Percentiles rank a stretch among this genome's conserved stretches.
These are phyloP conservation scores for Glomus cerebriforme DNA, from an alignment of 192 early-diverging fungal genomes.

Conservation along the genomic window DNA sequence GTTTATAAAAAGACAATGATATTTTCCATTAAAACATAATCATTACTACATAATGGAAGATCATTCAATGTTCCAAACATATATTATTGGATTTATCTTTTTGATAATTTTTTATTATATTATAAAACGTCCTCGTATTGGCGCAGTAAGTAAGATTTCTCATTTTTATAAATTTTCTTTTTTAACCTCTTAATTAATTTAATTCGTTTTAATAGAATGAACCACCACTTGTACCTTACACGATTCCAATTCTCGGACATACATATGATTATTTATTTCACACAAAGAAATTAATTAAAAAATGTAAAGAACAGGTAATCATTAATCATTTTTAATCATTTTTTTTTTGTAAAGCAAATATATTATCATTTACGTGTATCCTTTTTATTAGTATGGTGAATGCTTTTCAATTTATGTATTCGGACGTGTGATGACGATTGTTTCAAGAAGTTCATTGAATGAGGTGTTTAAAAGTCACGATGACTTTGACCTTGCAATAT, in stretches of 20 bases:
- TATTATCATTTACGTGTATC: background rate
- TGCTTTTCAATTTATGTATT: constrained; percentile 20
- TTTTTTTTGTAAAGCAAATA: background rate
- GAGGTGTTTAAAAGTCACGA: background rate
- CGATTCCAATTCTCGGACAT: constrained; percentile 22
- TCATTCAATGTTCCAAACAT: no score
- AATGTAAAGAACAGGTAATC: constrained; percentile 5
- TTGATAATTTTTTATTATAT: no score
- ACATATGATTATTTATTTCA: background rate
- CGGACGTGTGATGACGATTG: background rate
- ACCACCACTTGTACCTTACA: constrained; percentile 7
- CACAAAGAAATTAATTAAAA: background rate
- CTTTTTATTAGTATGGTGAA: constrained; percentile 6
- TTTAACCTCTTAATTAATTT: no score
- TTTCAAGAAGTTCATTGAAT: background rate
- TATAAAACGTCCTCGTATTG: no score
- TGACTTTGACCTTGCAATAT: background rate
- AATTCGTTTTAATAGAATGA: constrained; percentile 8
- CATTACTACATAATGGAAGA: no score
- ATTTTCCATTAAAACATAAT: no score
- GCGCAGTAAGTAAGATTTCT: no score
- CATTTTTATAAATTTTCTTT: no score
- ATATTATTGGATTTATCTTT: no score
- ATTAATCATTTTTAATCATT: background rate
- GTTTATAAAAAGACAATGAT: no score